Evolutionary conservation across 768 basidiomycete genomes (phyloP), one percentile per base, ranked within the genome.

Genomic region (Phlebiopsis gigantea): DNA sequence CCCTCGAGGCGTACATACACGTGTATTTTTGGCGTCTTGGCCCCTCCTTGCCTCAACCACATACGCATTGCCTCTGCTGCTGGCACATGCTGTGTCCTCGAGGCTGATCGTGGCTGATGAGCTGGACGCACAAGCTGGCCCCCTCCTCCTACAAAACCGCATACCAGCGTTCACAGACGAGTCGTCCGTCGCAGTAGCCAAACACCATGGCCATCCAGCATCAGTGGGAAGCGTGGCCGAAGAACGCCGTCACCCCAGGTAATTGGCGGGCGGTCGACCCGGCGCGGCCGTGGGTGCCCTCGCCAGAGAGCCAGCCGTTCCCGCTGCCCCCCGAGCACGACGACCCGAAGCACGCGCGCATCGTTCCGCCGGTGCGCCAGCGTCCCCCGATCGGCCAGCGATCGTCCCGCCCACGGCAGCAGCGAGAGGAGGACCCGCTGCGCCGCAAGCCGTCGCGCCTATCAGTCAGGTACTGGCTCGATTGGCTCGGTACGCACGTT

Each of bases 241-340:
- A 52, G 31, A 64, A 64, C 47, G 52, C 59, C 25, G 25, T 56
- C n/a, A 50, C 31, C 1, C 8, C 22, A 24, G 24, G n/a, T 5
- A 21, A 26, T 14, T 21, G n/a, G 6, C 63, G 53, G 48, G 12
- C 44, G 8, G 61, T 63, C 54, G 62, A 65, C 48, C 56, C 52
- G n/a, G 34, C 47, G 19, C 45, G 47, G 34, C 57, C 59, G 8
- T 65, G 66, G 63, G 53, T 56, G 15, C 61, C 63, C 10, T 63
- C 63, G 8, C 63, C 66, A 8, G 42, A 43, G 2, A 30, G 34
- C n/a, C 43, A 30, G n/a, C 31, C 39, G 4, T 29, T 44, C 25
- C 28, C 34, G 53, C 57, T 50, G 24, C 45, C 55, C 53, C 49
- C 24, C 28, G 48, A 26, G 44, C 44, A n/a, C n/a, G 46, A 22